Evolutionary conservation across 257 asterid species (phyloP).

Genomic region (Nemophila menziesii): DNA sequence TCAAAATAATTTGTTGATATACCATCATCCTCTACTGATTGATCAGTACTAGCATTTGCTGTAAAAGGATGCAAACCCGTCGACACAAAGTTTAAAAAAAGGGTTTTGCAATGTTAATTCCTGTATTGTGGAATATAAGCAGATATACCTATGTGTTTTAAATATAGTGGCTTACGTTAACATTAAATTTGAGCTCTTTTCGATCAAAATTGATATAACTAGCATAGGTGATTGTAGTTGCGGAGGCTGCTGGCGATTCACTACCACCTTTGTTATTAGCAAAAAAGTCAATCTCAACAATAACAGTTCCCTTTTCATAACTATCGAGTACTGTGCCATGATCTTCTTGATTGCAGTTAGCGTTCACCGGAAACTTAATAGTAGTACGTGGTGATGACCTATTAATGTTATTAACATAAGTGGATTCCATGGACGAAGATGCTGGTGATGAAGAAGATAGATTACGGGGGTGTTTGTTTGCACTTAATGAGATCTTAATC

Average conservation of each 20-base stretch:
- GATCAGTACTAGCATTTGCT: constrained; percentile 47
- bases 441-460: not conserved
- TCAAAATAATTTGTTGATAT: constrained; percentile 26
- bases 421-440: constrained; percentile 21
- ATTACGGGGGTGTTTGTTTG: too few species aligned
- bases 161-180: constrained; percentile 47
- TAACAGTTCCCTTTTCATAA: constrained; percentile 22
- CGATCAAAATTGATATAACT: constrained; percentile 1
- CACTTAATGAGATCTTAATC: too few species aligned
- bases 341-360: constrained; percentile 18
- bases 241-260: constrained; percentile 1
- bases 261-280: constrained; percentile 22
- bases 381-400: constrained; percentile 46
- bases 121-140: too few species aligned
- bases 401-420: constrained; percentile 17
- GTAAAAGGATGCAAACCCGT: constrained; percentile 73
- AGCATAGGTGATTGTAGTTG: constrained; percentile 1
- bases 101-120: not conserved
- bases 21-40: constrained; percentile 25
- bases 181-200: constrained; percentile 29
- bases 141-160: constrained; percentile 36
- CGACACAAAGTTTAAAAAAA: constrained; percentile 14
- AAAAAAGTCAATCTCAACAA: constrained; percentile 71
- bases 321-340: not conserved
- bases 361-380: constrained; percentile 62